These are phyloP conservation scores for Diaporthe humulicola DNA, from an alignment of 2,329 filamentous ascomycete genomes.

Conservation along the genomic window DNA sequence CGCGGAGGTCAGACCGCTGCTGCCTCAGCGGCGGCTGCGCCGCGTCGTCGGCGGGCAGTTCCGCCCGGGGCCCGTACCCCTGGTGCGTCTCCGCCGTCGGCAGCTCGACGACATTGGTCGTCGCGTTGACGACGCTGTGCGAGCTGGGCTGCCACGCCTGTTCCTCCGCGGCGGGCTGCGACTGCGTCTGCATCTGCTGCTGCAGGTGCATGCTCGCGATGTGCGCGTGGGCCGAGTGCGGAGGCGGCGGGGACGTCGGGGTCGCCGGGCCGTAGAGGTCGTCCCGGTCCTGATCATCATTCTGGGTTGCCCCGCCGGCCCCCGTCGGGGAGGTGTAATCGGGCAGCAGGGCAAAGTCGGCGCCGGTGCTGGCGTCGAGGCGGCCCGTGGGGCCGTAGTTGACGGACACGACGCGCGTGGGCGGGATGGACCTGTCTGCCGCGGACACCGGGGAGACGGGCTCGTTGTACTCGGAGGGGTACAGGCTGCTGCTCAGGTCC, in stretches of 20 bases:
- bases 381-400: slow-evolving; percentile 26
- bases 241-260: slow-evolving; percentile 7
- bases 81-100: slow-evolving; percentile 19
- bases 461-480: slow-evolving; percentile 21
- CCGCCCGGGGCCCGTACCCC: neutral
- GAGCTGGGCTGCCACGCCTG: neutral
- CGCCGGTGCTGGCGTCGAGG: slow-evolving; percentile 24
- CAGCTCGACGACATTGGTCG: neutral
- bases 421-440: neutral
- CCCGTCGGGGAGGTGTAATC: neutral
- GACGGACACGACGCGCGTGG: neutral
- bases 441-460: neutral
- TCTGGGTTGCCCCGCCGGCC: no score
- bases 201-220: neutral
- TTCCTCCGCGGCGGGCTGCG: neutral
- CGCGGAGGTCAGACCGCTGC: neutral
- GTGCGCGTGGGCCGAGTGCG: slow-evolving; percentile 17
- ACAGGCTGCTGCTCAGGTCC: slow-evolving; percentile 20
- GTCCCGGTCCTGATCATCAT: neutral
- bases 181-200: neutral
- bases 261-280: neutral
- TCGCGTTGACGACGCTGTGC: neutral
- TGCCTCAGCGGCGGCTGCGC: neutral
- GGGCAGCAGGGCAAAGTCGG: slow-evolving; percentile 15
- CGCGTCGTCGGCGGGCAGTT: neutral